Conservation (phyloP, 495 filamentous ascomycete species). For the Cercophora newfieldiana region DNA sequence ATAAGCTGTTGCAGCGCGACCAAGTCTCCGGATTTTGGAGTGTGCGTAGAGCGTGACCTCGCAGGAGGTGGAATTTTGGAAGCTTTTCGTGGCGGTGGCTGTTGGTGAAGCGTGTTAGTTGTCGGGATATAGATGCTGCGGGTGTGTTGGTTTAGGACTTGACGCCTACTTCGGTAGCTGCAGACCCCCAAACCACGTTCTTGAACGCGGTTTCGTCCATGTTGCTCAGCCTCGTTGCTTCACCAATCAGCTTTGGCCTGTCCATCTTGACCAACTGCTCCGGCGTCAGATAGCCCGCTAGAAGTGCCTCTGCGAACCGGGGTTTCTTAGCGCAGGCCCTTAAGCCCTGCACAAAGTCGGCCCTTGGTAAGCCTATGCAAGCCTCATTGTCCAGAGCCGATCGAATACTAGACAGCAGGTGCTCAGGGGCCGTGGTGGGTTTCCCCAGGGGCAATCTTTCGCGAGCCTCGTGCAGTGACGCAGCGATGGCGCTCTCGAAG, state of each 20-base stretch:
- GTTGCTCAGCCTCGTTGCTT: not conserved
- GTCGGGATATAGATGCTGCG: not conserved
- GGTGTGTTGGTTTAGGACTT: not conserved
- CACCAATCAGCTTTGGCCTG: not conserved
- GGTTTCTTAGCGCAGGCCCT: not conserved
- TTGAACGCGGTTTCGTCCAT: not conserved
- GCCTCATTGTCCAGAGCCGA: not conserved
- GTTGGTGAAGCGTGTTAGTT: not conserved
- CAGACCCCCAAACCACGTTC: not conserved
- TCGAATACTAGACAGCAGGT: not conserved
- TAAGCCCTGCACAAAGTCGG: slow-evolving; percentile 26
- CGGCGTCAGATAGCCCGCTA: slow-evolving; percentile 24
- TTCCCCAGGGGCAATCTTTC: not conserved
- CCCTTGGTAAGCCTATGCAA: slow-evolving; percentile 13
- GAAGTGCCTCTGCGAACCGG: slow-evolving; percentile 30
- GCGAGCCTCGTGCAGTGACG: too few species aligned
- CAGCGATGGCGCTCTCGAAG: too few species aligned
- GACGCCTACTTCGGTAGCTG: not conserved
- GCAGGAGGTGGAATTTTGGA: not conserved
- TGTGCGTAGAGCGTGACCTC: not conserved
- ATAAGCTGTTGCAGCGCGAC: not conserved
- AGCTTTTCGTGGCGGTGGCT: not conserved
- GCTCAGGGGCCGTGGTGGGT: not conserved
- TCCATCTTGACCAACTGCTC: slow-evolving; percentile 11
- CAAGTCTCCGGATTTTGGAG: not conserved